A percentile compares a stretch with the other conserved stretches of the same genome.
phyloP scores from a whole-genome alignment of 1,284 basidiomycete genomes.

The Gomphus sp. region DNA sequence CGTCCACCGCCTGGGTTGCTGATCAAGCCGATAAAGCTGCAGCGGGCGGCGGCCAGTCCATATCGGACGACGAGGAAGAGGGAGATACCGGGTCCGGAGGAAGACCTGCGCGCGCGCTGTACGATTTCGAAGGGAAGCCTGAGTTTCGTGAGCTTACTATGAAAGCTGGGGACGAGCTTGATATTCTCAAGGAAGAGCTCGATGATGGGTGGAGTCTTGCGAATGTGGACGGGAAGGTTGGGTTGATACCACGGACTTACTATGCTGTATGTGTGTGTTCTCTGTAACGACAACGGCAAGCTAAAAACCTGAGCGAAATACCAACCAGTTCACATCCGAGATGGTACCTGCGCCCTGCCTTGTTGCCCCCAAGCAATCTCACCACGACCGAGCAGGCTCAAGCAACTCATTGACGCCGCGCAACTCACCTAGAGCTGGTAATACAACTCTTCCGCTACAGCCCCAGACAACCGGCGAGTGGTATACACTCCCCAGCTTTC shows the following conservation, averaged over 20 bases:
- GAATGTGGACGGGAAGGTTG: slow-evolving; percentile 45
- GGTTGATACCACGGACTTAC: slow-evolving; percentile 60
- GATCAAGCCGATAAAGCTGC: slow-evolving; percentile 26
- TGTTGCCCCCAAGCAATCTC: not conserved
- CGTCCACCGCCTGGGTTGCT: slow-evolving; percentile 59
- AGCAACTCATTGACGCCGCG: slow-evolving; percentile 44
- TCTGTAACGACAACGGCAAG: not conserved
- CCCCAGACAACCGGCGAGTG: slow-evolving; percentile 72
- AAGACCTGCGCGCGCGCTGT: slow-evolving; percentile 54
- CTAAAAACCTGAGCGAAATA: not conserved
- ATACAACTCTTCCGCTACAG: slow-evolving; percentile 36
- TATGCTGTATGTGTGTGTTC: slow-evolving; percentile 60
- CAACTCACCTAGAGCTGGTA: slow-evolving; percentile 31
- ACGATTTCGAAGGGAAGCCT: slow-evolving; percentile 61
- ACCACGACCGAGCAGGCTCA: slow-evolving; percentile 29
- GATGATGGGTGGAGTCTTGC: slow-evolving; percentile 61
- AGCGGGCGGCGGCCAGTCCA: slow-evolving; percentile 12
- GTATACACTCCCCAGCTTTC: slow-evolving; percentile 50
- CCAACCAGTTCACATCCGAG: slow-evolving; percentile 14
- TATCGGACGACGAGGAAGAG: slow-evolving; percentile 20
- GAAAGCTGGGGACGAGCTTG: slow-evolving; percentile 54
- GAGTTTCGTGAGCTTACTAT: slow-evolving; percentile 62
- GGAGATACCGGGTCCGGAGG: slow-evolving; percentile 19
- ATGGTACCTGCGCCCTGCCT: slow-evolving; percentile 8
- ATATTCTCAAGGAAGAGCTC: slow-evolving; percentile 52